phyloP scores from a whole-genome alignment of 768 basidiomycete species.

The Boletus bicolor region DNA sequence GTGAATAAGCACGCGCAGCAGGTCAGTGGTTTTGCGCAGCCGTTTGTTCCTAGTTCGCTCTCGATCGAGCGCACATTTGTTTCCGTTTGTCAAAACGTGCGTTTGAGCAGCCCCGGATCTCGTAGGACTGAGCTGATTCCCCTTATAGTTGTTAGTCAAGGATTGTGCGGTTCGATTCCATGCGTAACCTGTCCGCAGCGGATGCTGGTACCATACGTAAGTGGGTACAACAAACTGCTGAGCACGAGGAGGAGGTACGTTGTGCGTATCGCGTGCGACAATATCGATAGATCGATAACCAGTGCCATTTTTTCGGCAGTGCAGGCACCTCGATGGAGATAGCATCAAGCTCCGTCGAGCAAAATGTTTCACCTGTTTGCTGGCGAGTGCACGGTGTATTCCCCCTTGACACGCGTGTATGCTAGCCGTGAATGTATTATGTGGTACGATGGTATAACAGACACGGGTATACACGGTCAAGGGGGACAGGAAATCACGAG shows the following conservation, averaged over 20 bases:
- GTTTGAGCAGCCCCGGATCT: constrained; percentile 21
- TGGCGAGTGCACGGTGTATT: neutral
- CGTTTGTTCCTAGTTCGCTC: constrained; percentile 35
- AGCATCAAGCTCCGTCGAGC: neutral
- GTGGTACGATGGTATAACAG: neutral
- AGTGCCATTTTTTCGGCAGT: neutral
- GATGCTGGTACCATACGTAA: constrained; percentile 52
- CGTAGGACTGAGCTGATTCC: neutral
- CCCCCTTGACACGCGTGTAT: neutral
- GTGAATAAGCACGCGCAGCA: constrained; percentile 36
- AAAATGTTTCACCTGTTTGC: neutral
- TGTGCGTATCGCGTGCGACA: neutral
- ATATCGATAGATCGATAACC: constrained; percentile 3
- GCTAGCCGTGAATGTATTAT: neutral
- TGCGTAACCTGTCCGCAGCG: constrained; percentile 71
- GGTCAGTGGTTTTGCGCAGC: neutral
- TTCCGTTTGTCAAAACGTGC: constrained; percentile 60
- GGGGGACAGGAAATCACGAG: neutral
- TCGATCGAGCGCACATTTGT: constrained; percentile 70
- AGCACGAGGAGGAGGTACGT: constrained; percentile 58
- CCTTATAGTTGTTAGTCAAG: constrained; percentile 54
- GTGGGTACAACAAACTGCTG: constrained; percentile 69
- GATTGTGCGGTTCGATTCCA: constrained; percentile 76
- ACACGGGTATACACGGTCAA: neutral
- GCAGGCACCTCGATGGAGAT: neutral